Conservation (phyloP, 2,329 filamentous ascomycete genomes). For the Trichocomaceae sp. region DNA sequence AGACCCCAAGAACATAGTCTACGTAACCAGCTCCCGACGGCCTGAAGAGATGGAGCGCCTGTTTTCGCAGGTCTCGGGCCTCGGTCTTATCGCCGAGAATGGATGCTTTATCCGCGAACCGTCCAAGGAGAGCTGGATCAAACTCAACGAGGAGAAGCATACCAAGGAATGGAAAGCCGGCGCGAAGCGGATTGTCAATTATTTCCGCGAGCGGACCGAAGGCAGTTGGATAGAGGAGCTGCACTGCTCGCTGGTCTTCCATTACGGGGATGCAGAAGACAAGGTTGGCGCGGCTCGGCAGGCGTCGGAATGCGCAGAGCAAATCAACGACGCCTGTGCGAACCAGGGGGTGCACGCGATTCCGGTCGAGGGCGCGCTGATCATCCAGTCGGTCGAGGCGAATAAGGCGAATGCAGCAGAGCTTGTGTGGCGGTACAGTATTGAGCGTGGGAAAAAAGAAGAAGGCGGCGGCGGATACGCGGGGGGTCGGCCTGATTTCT, state of each 20-base stretch:
- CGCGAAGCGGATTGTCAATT: constrained; percentile 74
- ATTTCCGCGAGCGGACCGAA: constrained; percentile 84
- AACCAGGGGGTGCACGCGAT: constrained; percentile 77
- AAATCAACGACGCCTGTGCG: constrained; percentile 91
- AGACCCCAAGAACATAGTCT: constrained; percentile 77
- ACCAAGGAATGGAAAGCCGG: constrained; percentile 75
- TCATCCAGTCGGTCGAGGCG: constrained; percentile 79
- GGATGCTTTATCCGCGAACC: constrained; percentile 80
- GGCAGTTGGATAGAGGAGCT: constrained; percentile 83
- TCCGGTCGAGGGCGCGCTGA: constrained; percentile 68
- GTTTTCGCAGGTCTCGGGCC: constrained; percentile 73
- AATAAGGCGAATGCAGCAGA: constrained; percentile 80
- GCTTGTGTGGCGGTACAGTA: constrained; percentile 61
- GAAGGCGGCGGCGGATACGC: too few species aligned
- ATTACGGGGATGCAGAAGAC: constrained; percentile 78
- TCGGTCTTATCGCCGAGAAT: constrained; percentile 91
- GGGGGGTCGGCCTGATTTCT: constrained; percentile 61
- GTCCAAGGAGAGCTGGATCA: constrained; percentile 63
- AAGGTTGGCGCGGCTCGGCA: constrained; percentile 67
- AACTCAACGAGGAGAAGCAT: constrained; percentile 65
- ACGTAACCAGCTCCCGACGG: constrained; percentile 85
- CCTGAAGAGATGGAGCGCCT: constrained; percentile 82
- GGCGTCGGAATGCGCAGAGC: constrained; percentile 82
- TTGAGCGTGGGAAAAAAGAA: constrained; percentile 47
- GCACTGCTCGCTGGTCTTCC: constrained; percentile 86